Evolutionary conservation across 208 protist genomes (phyloP).

Genomic region (Crithidia brevicula): DNA sequence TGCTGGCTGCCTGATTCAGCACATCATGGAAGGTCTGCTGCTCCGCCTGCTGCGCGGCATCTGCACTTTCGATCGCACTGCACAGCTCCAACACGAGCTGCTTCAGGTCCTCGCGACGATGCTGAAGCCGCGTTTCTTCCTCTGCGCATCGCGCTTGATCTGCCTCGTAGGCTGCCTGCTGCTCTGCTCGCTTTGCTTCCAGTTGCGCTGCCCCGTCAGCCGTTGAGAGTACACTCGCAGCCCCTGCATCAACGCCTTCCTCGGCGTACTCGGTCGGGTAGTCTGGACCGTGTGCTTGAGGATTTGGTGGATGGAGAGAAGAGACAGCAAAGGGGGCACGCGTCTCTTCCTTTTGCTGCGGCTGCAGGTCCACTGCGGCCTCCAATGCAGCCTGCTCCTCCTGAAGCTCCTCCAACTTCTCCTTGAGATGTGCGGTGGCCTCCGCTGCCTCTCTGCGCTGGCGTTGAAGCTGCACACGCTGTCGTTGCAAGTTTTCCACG

Average conservation of each 20-base stretch:
- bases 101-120: conserved; percentile 30
- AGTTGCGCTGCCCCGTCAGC: no score
- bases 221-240: no score
- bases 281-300: no score
- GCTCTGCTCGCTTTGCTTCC: no score
- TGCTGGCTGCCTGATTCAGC: conserved; percentile 31
- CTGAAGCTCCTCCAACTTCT: conserved; percentile 1
- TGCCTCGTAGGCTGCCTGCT: conserved; percentile 11
- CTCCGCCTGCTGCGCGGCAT: conserved; percentile 44
- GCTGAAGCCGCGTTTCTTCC: conserved; percentile 11
- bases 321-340: no score
- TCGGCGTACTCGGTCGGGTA: no score
- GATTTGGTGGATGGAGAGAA: no score
- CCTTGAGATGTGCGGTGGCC: not conserved
- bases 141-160: not conserved
- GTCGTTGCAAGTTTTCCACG: conserved; percentile 11
- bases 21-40: conserved; percentile 35
- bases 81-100: conserved; percentile 35
- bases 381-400: not conserved
- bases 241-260: not conserved
- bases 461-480: conserved; percentile 5
- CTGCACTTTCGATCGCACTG: conserved; percentile 44
- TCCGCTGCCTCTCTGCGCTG: not conserved
- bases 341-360: not conserved
- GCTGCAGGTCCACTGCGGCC: not conserved